Conservation (phyloP, 1,284 basidiomycete species). For the Vanrija pseudolonga region DNA sequence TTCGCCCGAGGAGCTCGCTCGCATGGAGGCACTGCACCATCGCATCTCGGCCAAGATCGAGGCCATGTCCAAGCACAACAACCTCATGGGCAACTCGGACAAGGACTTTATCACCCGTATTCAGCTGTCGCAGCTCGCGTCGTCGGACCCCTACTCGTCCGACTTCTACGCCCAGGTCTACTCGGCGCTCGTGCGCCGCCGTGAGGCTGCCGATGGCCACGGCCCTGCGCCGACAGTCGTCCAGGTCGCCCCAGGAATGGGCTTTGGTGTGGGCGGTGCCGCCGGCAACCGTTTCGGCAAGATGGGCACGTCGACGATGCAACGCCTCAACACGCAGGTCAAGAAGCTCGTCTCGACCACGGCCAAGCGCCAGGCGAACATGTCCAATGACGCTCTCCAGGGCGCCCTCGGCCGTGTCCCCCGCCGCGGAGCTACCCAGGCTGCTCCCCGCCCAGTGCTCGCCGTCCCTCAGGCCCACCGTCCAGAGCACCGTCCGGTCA, state of each 20-base stretch:
- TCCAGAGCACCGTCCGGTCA: conserved; percentile 46
- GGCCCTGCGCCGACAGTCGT: conserved; percentile 65
- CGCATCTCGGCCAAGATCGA: conserved; percentile 43
- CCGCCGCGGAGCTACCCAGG: conserved; percentile 55
- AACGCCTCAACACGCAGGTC: conserved; percentile 94
- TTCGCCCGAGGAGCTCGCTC: conserved; percentile 38
- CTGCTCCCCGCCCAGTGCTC: conserved; percentile 90
- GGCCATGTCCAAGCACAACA: conserved; percentile 84
- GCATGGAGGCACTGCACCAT: conserved; percentile 32
- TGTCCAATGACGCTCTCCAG: conserved; percentile 59
- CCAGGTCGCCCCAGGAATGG: conserved; percentile 69
- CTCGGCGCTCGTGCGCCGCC: conserved; percentile 72
- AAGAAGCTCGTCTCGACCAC: conserved; percentile 93
- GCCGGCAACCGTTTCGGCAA: conserved; percentile 63
- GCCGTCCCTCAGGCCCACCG: conserved; percentile 64
- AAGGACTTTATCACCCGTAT: conserved; percentile 99
- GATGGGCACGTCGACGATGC: conserved; percentile 71
- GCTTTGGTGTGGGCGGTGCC: conserved; percentile 67
- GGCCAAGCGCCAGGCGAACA: conserved; percentile 73
- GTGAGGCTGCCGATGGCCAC: conserved; percentile 54
- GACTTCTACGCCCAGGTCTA: conserved; percentile 99
- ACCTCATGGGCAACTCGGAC: conserved; percentile 86
- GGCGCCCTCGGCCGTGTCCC: conserved; percentile 94
- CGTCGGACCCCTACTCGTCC: conserved; percentile 92
- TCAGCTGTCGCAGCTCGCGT: conserved; percentile 95